Conservation (phyloP, 148 eudicot species). For the Talinum fruticosum region DNA sequence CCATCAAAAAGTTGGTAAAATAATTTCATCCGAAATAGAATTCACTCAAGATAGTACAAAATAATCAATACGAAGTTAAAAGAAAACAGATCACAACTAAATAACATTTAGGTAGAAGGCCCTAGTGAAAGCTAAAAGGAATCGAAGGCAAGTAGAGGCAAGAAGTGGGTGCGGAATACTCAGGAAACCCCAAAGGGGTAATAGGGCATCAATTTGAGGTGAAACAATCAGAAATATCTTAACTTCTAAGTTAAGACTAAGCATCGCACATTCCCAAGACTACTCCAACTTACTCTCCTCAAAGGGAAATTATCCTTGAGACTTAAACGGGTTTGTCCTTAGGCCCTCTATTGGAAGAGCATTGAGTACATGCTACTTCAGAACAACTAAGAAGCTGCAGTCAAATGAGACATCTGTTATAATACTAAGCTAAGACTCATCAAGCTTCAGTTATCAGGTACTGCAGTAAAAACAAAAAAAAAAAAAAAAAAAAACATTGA, state of each 20-base stretch:
- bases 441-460: not conserved
- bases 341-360: not conserved
- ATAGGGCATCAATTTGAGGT: too few species aligned
- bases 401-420: not conserved
- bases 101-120: not conserved
- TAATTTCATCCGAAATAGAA: not conserved
- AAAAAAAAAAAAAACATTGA: too few species aligned
- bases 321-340: not conserved
- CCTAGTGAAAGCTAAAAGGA: not conserved
- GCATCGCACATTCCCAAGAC: too few species aligned
- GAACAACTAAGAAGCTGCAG: not conserved
- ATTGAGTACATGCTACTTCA: not conserved
- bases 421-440: not conserved
- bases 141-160: not conserved
- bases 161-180: too few species aligned
- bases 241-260: too few species aligned
- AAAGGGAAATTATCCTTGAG: too few species aligned
- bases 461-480: not conserved
- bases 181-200: too few species aligned
- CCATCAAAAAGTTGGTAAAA: too few species aligned
- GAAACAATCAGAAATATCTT: too few species aligned
- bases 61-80: not conserved
- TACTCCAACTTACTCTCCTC: too few species aligned
- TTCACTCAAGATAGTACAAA: not conserved
- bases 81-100: not conserved